These are phyloP conservation scores for Fusarium sp. DNA, from an alignment of 2,329 filamentous ascomycete species.

Conservation along the genomic window DNA sequence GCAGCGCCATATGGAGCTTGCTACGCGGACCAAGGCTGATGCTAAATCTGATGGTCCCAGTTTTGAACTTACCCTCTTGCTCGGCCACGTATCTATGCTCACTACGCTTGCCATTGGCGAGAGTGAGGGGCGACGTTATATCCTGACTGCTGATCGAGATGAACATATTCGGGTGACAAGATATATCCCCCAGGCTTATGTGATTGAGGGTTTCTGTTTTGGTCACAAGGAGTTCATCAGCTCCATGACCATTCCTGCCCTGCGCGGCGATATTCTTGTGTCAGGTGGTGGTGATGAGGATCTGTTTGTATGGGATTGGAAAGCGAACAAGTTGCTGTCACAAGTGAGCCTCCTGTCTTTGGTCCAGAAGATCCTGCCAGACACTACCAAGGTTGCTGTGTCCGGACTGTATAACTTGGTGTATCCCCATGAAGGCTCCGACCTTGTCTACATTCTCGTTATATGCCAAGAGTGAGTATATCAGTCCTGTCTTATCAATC, in stretches of 20 bases:
- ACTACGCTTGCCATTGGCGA: conserved; percentile 76
- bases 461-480: conserved; percentile 69
- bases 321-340: conserved; percentile 64
- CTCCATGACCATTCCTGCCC: conserved; percentile 75
- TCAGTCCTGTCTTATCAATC: not conserved
- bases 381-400: conserved; percentile 62
- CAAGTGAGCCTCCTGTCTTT: conserved; percentile 65
- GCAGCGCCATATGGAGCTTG: conserved; percentile 60
- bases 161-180: conserved; percentile 90
- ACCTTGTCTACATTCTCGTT: conserved; percentile 60
- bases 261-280: conserved; percentile 73
- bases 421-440: conserved; percentile 49
- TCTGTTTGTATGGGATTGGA: conserved; percentile 88
- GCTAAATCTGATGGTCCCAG: conserved; percentile 56
- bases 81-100: conserved; percentile 96
- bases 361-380: conserved; percentile 55
- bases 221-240: conserved; percentile 90
- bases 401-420: conserved; percentile 57
- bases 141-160: conserved; percentile 69
- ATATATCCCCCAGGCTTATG: conserved; percentile 82
- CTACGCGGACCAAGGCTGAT: conserved; percentile 44
- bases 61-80: conserved; percentile 82
- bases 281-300: conserved; percentile 89
- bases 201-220: conserved; percentile 91
- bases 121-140: conserved; percentile 61